Conservation (phyloP, 2,329 filamentous ascomycete species). For the Diaporthe australafricana region DNA sequence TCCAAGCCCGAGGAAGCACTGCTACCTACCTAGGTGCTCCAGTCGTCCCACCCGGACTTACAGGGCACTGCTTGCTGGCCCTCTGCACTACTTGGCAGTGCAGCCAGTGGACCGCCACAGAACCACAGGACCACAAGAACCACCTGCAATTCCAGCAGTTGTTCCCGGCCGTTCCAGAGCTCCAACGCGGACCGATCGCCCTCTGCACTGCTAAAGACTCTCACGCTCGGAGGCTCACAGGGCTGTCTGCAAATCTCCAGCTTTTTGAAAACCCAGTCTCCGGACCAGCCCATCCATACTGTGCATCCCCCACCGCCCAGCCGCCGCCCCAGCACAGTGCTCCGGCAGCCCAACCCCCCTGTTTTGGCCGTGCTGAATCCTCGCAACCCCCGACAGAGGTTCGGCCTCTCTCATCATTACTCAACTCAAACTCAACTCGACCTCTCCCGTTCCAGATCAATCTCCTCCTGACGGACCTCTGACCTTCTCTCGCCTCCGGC, state of each 20-base stretch:
- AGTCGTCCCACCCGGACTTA: constrained; percentile 23
- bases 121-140: constrained; percentile 18
- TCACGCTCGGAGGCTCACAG: constrained; percentile 19
- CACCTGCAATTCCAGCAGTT: constrained; percentile 21
- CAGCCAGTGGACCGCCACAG: constrained; percentile 22
- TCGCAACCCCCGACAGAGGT: constrained; percentile 17
- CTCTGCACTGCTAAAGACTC: not conserved
- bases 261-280: constrained; percentile 19
- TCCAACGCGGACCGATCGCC: not conserved
- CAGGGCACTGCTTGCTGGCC: constrained; percentile 22
- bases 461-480: constrained; percentile 29
- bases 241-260: constrained; percentile 28
- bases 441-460: constrained; percentile 28
- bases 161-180: not conserved
- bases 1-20: constrained; percentile 4
- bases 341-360: constrained; percentile 24
- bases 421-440: constrained; percentile 28
- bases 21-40: constrained; percentile 21
- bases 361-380: constrained; percentile 27
- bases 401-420: constrained; percentile 24
- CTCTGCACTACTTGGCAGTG: constrained; percentile 20
- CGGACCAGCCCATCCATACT: not conserved
- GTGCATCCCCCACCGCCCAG: not conserved
- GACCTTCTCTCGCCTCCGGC: constrained; percentile 14
- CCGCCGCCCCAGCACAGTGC: constrained; percentile 7